A percentile compares a stretch with the other conserved stretches of the same genome.
Evolutionary conservation across 1,139 yeast genomes (phyloP).

Genomic region (Debaryomyces psychrophilus): DNA sequence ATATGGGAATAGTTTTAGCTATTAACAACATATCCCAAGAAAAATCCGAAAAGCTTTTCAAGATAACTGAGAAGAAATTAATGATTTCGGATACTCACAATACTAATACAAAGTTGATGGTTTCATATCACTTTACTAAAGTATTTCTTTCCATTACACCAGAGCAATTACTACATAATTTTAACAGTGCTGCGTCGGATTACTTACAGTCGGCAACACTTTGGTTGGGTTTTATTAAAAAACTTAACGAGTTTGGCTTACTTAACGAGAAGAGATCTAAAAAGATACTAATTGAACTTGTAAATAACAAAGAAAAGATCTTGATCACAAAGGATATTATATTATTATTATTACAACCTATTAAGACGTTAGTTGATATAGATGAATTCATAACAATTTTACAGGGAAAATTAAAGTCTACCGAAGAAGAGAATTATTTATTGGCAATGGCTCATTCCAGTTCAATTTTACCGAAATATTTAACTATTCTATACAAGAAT

Average conservation of each 20-base stretch:
- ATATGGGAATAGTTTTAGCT: conserved; percentile 44
- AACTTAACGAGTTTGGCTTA: conserved; percentile 36
- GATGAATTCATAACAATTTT: conserved; percentile 23
- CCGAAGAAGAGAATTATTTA: conserved; percentile 1
- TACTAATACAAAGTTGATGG: conserved; percentile 20
- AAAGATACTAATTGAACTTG: conserved; percentile 30
- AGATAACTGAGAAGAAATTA: conserved; percentile 29
- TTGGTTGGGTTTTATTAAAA: conserved; percentile 43
- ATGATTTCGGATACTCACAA: conserved; percentile 20
- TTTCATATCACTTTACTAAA: conserved; percentile 30
- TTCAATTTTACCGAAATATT: conserved; percentile 33
- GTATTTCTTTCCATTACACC: conserved; percentile 34
- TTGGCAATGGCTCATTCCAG: conserved; percentile 15
- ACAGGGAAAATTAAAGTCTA: not conserved
- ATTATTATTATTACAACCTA: conserved; percentile 31
- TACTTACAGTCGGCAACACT: conserved; percentile 30
- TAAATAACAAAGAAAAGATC: conserved; percentile 23
- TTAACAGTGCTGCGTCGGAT: conserved; percentile 31
- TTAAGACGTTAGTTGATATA: conserved; percentile 25
- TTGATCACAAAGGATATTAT: conserved; percentile 37
- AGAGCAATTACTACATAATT: conserved; percentile 34
- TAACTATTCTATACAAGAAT: conserved; percentile 26
- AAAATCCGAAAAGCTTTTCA: conserved; percentile 33
- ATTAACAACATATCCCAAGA: conserved; percentile 27
- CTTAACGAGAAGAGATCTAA: conserved; percentile 34